These are phyloP conservation scores for Bertia moriformis DNA, from an alignment of 2,329 filamentous ascomycete genomes.

Conservation along the genomic window DNA sequence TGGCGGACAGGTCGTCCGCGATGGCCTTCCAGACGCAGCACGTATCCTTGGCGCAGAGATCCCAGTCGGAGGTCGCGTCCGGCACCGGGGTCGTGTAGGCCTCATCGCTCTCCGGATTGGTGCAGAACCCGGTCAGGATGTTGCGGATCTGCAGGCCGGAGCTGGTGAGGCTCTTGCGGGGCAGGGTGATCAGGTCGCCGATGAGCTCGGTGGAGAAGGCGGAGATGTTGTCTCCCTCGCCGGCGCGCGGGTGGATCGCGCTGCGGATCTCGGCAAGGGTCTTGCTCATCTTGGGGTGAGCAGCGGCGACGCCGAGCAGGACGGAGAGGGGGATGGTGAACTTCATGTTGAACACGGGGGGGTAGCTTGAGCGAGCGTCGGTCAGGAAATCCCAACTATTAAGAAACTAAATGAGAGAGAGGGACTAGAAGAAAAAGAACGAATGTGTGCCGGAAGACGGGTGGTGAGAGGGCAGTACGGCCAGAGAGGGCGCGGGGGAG, in stretches of 20 bases:
- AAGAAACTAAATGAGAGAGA: no score
- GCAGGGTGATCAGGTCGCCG: constrained; percentile 7
- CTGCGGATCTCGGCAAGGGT: constrained; percentile 6
- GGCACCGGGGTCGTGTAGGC: neutral
- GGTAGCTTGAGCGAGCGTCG: no score
- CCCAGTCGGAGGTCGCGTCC: neutral
- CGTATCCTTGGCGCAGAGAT: neutral
- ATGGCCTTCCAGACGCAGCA: constrained; percentile 3
- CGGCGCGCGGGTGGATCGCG: constrained; percentile 1
- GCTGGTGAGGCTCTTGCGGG: constrained; percentile 4
- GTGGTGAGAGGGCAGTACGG: no score
- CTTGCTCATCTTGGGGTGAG: constrained; percentile 6
- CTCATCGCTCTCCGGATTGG: constrained; percentile 4
- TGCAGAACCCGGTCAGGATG: constrained; percentile 6
- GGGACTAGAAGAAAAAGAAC: no score
- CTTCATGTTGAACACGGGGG: no score
- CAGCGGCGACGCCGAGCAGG: neutral
- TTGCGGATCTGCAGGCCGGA: constrained; percentile 7
- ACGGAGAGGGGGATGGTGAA: no score
- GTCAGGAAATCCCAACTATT: no score
- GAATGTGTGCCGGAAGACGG: no score
- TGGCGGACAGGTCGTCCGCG: constrained; percentile 6
- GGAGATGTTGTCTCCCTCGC: constrained; percentile 4
- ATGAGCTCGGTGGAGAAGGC: constrained; percentile 7
- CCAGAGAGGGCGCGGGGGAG: no score